These are phyloP conservation scores for Phellinidium pouzarii DNA, from an alignment of 1,284 basidiomycete species.

Conservation along the genomic window DNA sequence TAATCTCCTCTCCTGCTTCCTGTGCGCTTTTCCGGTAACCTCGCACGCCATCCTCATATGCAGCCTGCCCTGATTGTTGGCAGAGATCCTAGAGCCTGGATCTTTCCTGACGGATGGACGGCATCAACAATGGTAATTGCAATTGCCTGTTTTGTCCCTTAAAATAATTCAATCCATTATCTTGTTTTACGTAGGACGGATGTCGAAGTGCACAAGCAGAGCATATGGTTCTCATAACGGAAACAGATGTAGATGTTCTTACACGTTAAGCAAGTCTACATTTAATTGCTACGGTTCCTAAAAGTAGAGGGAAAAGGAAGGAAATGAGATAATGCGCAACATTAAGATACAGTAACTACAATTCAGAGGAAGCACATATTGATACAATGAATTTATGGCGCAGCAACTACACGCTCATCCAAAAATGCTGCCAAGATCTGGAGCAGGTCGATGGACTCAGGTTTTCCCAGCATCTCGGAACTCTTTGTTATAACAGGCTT, in stretches of 20 bases:
- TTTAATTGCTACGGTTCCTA: neutral
- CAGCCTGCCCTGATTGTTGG: conserved; percentile 79
- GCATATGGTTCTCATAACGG: conserved; percentile 81
- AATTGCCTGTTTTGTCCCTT: neutral
- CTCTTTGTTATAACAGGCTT: conserved; percentile 49
- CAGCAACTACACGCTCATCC: conserved; percentile 36
- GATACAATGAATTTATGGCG: conserved; percentile 12
- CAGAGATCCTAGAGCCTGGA: conserved; percentile 53
- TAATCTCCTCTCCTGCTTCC: neutral
- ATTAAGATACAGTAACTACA: conserved; percentile 15
- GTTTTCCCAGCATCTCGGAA: conserved; percentile 6
- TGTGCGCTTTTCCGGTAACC: neutral
- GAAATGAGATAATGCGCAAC: neutral
- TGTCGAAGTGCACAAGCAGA: conserved; percentile 81
- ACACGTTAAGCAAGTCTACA: conserved; percentile 31
- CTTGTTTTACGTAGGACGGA: conserved; percentile 42
- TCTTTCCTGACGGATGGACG: conserved; percentile 88
- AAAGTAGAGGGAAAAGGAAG: neutral
- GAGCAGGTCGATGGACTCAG: conserved; percentile 43
- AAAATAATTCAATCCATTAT: neutral
- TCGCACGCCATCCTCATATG: neutral
- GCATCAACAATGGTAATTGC: conserved; percentile 68
- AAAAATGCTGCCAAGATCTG: conserved; percentile 56
- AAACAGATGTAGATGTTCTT: conserved; percentile 59
- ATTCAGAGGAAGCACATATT: conserved; percentile 9